A percentile compares a stretch with the other conserved stretches of the same genome.
Conservation (phyloP, 2,329 filamentous ascomycete genomes). For the Fusarium guadeloupense region DNA sequence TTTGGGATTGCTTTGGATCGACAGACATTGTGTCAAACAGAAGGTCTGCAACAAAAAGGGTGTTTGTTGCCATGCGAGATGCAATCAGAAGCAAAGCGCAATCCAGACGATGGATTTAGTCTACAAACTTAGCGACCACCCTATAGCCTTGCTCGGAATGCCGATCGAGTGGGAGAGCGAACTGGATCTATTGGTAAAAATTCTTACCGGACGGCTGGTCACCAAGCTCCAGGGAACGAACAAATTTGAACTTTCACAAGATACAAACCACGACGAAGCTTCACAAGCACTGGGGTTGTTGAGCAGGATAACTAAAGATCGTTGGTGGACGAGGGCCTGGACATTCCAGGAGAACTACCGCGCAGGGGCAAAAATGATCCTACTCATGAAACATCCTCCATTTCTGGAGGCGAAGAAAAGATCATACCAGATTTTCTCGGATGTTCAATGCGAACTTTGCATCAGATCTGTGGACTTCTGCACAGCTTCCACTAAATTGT, state of each 20-base stretch:
- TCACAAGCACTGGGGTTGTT: background rate
- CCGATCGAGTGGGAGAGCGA: slow-evolving; percentile 6
- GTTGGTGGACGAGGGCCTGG: slow-evolving; percentile 1
- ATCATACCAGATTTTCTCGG: background rate
- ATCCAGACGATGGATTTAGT: background rate
- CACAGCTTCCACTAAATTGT: background rate
- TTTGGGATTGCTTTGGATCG: background rate
- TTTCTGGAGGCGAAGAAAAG: background rate
- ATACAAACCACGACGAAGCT: background rate
- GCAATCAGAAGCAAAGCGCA: background rate
- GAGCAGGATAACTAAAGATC: background rate
- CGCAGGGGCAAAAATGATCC: background rate
- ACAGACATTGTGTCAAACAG: slow-evolving; percentile 3
- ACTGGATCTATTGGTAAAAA: background rate
- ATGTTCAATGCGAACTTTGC: background rate
- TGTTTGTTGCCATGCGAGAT: background rate
- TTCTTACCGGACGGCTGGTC: background rate
- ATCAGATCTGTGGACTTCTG: background rate
- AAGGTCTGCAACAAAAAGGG: background rate
- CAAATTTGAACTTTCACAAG: too few relatives aligned
- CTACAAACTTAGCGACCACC: background rate
- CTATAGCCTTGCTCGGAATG: background rate
- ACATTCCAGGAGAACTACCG: slow-evolving; percentile 1
- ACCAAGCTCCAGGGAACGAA: background rate
- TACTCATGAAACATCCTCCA: background rate